These are phyloP conservation scores for Crithidia brevicula DNA, from an alignment of 208 protist genomes.

Conservation along the genomic window DNA sequence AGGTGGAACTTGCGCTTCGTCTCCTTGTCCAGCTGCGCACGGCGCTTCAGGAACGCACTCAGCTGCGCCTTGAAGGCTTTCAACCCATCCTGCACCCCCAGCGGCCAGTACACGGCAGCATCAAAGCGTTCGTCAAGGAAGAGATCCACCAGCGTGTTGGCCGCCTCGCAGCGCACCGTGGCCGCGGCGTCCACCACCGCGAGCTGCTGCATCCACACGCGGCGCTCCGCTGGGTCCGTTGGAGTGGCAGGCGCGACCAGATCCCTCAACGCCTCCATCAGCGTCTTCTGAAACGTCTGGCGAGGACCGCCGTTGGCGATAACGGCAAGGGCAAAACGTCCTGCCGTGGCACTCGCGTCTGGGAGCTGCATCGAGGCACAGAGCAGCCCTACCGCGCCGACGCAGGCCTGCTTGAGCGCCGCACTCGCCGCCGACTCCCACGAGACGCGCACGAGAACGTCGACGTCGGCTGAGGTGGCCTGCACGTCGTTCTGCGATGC, in stretches of 20 bases:
- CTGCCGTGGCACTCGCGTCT: constrained; percentile 42
- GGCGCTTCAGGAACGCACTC: constrained; percentile 53
- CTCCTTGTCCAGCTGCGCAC: constrained; percentile 48
- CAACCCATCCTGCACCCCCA: constrained; percentile 52
- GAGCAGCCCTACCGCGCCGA: constrained; percentile 52
- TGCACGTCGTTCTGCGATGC: constrained; percentile 42
- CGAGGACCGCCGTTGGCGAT: constrained; percentile 28
- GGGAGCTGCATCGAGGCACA: constrained; percentile 39
- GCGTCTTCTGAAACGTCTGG: constrained; percentile 2
- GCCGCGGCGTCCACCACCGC: constrained; percentile 44
- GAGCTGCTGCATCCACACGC: constrained; percentile 51
- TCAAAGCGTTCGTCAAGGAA: constrained; percentile 77
- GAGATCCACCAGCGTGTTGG: constrained; percentile 79
- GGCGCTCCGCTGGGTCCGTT: constrained; percentile 25
- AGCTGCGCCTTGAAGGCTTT: constrained; percentile 41
- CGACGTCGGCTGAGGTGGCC: constrained; percentile 54
- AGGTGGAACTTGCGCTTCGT: constrained; percentile 44
- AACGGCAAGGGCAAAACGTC: constrained; percentile 57
- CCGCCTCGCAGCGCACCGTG: constrained; percentile 73
- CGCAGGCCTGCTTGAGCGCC: constrained; percentile 55
- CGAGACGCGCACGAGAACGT: constrained; percentile 59
- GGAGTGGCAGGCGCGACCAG: constrained; percentile 18
- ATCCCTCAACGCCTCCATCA: constrained; percentile 18
- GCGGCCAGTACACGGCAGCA: constrained; percentile 63
- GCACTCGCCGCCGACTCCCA: constrained; percentile 59